Evolutionary conservation across 2,329 filamentous ascomycete genomes (phyloP).

Genomic region (Ophiostoma triangulosporum): DNA sequence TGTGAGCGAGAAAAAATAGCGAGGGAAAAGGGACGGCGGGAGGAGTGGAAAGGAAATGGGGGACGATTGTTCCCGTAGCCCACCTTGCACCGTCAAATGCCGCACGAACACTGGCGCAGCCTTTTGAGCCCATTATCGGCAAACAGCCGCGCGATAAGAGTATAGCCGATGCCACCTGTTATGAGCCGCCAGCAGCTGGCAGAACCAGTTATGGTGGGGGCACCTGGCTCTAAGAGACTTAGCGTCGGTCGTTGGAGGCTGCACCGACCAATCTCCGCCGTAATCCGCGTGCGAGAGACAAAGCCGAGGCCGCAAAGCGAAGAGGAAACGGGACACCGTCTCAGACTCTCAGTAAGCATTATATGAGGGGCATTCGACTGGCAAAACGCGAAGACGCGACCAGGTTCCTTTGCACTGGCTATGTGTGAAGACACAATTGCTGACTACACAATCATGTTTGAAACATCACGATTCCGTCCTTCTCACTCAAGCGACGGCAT

Average conservation of each 20-base stretch:
- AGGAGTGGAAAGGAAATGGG: not conserved
- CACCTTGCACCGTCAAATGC: not conserved
- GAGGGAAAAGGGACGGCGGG: not conserved
- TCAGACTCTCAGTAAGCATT: not conserved
- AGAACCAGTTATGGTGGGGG: not conserved
- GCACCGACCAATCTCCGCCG: conserved; percentile 14
- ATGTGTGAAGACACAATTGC: not conserved
- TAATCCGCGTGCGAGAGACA: conserved; percentile 8
- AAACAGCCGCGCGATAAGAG: not conserved
- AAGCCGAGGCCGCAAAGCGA: conserved; percentile 4
- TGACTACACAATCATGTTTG: not conserved
- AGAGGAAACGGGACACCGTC: not conserved
- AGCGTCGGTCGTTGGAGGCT: conserved; percentile 10
- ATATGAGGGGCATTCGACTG: not conserved
- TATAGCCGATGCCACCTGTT: not conserved
- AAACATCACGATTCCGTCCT: not conserved
- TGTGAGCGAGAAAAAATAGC: conserved; percentile 4
- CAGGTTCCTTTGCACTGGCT: not conserved
- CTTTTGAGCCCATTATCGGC: conserved; percentile 3
- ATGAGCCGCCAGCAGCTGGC: not conserved
- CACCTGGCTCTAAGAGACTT: not conserved
- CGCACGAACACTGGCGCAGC: not conserved
- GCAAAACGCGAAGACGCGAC: conserved; percentile 5
- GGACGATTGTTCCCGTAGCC: not conserved
- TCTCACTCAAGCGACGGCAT: no score